phyloP scores from a whole-genome alignment of 257 asterid genomes.

The Salvia hispanica region DNA sequence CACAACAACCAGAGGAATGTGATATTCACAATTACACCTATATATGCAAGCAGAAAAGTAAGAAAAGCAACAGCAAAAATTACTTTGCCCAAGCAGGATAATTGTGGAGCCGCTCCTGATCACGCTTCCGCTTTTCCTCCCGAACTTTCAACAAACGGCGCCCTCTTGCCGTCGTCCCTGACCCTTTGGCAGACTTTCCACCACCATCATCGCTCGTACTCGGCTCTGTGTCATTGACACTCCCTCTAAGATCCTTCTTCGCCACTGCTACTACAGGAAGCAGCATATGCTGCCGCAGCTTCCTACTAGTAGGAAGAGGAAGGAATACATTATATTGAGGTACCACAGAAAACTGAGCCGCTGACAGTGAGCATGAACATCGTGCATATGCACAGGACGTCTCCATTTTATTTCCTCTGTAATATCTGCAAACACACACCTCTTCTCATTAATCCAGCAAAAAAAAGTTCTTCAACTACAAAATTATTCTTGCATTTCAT shows the following conservation, averaged over 20 bases:
- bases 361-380: constrained; percentile 30
- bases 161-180: constrained; percentile 91
- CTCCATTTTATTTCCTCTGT: constrained; percentile 34
- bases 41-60: constrained; percentile 1
- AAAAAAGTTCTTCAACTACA: neutral
- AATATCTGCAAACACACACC: constrained; percentile 31
- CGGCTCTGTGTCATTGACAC: constrained; percentile 29
- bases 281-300: constrained; percentile 28
- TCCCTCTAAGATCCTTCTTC: constrained; percentile 39
- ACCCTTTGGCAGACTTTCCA: constrained; percentile 61
- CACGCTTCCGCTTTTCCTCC: constrained; percentile 89
- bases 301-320: constrained; percentile 30
- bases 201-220: constrained; percentile 36
- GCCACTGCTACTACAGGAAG: constrained; percentile 34
- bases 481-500: neutral
- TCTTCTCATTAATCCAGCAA: constrained; percentile 11
- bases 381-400: constrained; percentile 36
- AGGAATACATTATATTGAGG: constrained; percentile 35
- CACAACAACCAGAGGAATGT: constrained; percentile 15
- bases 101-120: constrained; percentile 62
- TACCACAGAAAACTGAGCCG: constrained; percentile 32
- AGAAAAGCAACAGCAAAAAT: constrained; percentile 14
- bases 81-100: constrained; percentile 99
- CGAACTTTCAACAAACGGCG: constrained; percentile 80
- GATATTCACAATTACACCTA: neutral